phyloP scores from a whole-genome alignment of 495 filamentous ascomycete genomes.

The Penicillium maclennaniae region DNA sequence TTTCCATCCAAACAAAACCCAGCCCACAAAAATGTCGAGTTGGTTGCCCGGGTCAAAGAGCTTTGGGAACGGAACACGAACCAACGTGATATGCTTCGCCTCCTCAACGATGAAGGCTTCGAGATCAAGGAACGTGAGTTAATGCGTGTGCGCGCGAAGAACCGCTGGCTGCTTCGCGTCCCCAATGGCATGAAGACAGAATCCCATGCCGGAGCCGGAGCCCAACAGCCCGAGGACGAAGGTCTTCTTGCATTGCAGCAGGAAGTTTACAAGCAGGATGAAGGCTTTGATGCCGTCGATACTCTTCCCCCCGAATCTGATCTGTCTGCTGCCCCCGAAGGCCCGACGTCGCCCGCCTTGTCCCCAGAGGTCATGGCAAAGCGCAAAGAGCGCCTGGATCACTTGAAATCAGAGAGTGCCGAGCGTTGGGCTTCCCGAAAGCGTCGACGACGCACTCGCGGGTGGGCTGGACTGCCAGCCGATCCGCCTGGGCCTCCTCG shows the following conservation, averaged over 20 bases:
- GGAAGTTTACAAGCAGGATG: slow-evolving; percentile 38
- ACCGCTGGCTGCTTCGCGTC: slow-evolving; percentile 60
- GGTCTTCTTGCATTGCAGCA: slow-evolving; percentile 40
- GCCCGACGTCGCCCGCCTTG: slow-evolving; percentile 34
- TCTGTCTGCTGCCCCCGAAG: slow-evolving; percentile 1
- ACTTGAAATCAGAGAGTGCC: slow-evolving; percentile 58
- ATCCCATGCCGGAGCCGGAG: slow-evolving; percentile 14
- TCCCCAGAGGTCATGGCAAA: slow-evolving; percentile 52
- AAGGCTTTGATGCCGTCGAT: slow-evolving; percentile 24
- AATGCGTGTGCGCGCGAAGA: slow-evolving; percentile 58
- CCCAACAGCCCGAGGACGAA: slow-evolving; percentile 35
- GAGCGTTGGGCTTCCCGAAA: slow-evolving; percentile 63
- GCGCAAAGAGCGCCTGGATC: slow-evolving; percentile 52
- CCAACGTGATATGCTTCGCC: slow-evolving; percentile 69
- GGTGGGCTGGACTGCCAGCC: slow-evolving; percentile 67
- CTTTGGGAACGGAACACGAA: slow-evolving; percentile 70
- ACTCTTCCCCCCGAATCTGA: slow-evolving; percentile 18
- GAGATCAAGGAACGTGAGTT: slow-evolving; percentile 67
- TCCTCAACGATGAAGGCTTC: slow-evolving; percentile 66
- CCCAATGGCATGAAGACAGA: slow-evolving; percentile 53
- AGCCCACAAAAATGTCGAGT: slow-evolving; percentile 59
- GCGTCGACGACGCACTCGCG: slow-evolving; percentile 66
- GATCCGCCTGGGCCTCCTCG: slow-evolving; percentile 72
- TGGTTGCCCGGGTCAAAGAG: slow-evolving; percentile 65
- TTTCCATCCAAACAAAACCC: slow-evolving; percentile 72